These are phyloP conservation scores for Phlebiopsis flavidoalba DNA, from an alignment of 768 basidiomycete genomes.

Conservation along the genomic window DNA sequence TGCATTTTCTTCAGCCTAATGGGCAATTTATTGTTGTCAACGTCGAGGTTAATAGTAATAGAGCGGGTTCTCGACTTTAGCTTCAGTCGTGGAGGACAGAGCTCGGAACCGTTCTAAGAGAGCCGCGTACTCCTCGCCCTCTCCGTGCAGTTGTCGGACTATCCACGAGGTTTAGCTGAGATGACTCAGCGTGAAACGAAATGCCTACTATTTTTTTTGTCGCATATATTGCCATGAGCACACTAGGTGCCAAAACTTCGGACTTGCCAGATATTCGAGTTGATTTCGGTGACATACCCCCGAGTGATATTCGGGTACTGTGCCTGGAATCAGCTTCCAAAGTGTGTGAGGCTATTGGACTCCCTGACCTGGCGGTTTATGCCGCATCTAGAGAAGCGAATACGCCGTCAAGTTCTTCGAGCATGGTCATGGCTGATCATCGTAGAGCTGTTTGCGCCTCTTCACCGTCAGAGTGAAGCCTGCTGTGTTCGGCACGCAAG, in stretches of 20 bases:
- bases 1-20: constrained; percentile 68
- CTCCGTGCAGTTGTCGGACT: constrained; percentile 68
- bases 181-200: not conserved
- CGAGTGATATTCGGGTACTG: constrained; percentile 16
- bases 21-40: not conserved
- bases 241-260: constrained; percentile 54
- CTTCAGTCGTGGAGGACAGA: constrained; percentile 50
- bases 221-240: constrained; percentile 59
- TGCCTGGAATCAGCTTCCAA: not conserved
- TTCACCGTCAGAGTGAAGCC: constrained; percentile 32
- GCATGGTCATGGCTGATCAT: constrained; percentile 48
- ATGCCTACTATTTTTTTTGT: constrained; percentile 64
- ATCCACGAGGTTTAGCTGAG: constrained; percentile 6
- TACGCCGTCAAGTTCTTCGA: constrained; percentile 55
- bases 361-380: constrained; percentile 38
- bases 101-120: constrained; percentile 55
- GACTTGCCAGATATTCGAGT: constrained; percentile 18
- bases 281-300: constrained; percentile 12
- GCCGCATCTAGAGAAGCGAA: constrained; percentile 50
- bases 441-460: constrained; percentile 52
- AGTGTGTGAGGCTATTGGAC: not conserved
- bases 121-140: constrained; percentile 42
- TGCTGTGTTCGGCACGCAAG: constrained; percentile 50
- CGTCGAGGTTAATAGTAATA: not conserved
- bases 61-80: constrained; percentile 41